Evolutionary conservation across 345 rosid species (phyloP).

Genomic region (Sonneratia caseolaris): DNA sequence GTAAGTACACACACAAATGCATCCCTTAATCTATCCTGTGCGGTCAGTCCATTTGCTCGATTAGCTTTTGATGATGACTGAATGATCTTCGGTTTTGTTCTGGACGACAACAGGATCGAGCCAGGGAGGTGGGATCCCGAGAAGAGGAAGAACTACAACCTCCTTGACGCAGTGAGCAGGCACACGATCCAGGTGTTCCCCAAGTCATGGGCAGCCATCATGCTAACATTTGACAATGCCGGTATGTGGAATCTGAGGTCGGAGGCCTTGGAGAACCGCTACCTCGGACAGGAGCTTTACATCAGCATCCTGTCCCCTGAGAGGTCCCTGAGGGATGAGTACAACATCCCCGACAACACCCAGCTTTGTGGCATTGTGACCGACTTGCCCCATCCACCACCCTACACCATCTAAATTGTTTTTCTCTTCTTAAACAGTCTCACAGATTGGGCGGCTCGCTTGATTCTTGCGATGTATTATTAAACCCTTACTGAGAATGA

Average conservation of each 20-base stretch:
- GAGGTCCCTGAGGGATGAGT: conserved; percentile 18
- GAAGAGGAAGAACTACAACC: conserved; percentile 21
- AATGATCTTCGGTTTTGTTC: not conserved
- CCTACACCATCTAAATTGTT: conserved; percentile 14
- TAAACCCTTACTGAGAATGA: not conserved
- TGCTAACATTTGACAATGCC: conserved; percentile 20
- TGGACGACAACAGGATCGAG: conserved; percentile 11
- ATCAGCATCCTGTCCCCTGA: conserved; percentile 15
- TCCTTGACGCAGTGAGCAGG: conserved; percentile 20
- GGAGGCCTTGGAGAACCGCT: conserved; percentile 9
- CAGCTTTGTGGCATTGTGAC: conserved; percentile 10
- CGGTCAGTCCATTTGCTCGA: not conserved
- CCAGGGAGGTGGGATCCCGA: conserved; percentile 20
- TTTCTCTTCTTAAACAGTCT: not conserved
- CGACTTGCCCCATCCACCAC: conserved; percentile 12
- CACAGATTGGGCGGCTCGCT: not conserved
- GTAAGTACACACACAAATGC: not conserved
- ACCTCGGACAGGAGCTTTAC: conserved; percentile 19
- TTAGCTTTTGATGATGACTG: not conserved
- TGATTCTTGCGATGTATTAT: not conserved
- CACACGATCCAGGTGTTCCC: conserved; percentile 20
- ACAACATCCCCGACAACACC: conserved; percentile 13
- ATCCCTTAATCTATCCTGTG: not conserved
- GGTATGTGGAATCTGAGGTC: conserved; percentile 24
- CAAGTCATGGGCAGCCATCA: conserved; percentile 20